Evolutionary conservation across 768 basidiomycete genomes (phyloP).

Genomic region (Lactifluus subvellereus): DNA sequence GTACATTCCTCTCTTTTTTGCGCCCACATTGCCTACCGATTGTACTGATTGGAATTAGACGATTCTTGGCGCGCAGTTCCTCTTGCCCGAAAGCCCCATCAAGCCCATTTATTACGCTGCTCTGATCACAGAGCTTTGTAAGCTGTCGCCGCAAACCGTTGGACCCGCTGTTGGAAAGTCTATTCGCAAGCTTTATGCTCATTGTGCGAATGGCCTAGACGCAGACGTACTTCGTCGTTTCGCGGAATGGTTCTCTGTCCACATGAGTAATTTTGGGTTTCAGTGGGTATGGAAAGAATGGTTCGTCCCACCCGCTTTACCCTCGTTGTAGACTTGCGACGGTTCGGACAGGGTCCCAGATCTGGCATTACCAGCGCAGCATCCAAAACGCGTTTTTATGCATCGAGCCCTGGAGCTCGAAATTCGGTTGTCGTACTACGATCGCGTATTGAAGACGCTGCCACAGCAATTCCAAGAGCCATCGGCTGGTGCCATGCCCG

Average conservation of each 20-base stretch:
- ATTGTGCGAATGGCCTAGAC: slow-evolving; percentile 82
- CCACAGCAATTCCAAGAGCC: slow-evolving; percentile 73
- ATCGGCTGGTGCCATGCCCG: slow-evolving; percentile 56
- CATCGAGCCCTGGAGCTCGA: slow-evolving; percentile 84
- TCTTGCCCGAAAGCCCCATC: slow-evolving; percentile 70
- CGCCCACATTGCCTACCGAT: background rate
- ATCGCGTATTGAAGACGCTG: slow-evolving; percentile 83
- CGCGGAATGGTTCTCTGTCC: slow-evolving; percentile 92
- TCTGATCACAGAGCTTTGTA: slow-evolving; percentile 90
- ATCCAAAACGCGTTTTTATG: slow-evolving; percentile 87
- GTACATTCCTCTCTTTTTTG: slow-evolving; percentile 34
- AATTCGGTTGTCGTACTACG: slow-evolving; percentile 86
- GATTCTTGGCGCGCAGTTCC: slow-evolving; percentile 64
- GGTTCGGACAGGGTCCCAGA: slow-evolving; percentile 71
- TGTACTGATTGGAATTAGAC: slow-evolving; percentile 40
- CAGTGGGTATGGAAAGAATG: slow-evolving; percentile 99
- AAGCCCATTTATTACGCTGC: slow-evolving; percentile 83
- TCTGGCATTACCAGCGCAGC: slow-evolving; percentile 60
- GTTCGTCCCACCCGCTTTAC: slow-evolving; percentile 39
- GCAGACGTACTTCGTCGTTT: slow-evolving; percentile 76
- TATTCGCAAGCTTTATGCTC: slow-evolving; percentile 76
- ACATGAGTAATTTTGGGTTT: slow-evolving; percentile 97
- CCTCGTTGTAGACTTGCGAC: background rate
- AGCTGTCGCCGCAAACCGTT: slow-evolving; percentile 85
- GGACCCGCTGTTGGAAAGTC: slow-evolving; percentile 97